Conservation (phyloP, 2,329 filamentous ascomycete species). For the Pseudogymnoascus sp. region DNA sequence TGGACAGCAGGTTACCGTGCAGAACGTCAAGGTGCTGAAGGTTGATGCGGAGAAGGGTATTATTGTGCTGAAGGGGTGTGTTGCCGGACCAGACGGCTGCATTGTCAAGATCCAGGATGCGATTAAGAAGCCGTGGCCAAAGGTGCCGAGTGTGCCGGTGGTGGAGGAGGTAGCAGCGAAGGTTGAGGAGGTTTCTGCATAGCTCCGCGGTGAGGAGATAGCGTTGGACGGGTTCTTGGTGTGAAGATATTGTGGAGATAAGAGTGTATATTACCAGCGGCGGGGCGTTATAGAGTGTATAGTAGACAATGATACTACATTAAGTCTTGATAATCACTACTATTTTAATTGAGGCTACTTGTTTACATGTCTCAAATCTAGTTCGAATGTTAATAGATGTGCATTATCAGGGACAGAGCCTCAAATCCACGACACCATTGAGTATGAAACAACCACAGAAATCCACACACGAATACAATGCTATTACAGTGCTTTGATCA, state of each 20-base stretch:
- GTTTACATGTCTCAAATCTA: not conserved
- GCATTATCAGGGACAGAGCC: not conserved
- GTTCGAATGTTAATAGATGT: not conserved
- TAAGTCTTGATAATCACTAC: not conserved
- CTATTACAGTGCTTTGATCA: not conserved
- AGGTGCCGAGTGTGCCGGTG: constrained; percentile 45
- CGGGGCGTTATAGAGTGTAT: constrained; percentile 10
- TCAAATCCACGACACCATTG: not conserved
- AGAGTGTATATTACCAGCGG: constrained; percentile 10
- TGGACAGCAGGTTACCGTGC: constrained; percentile 75
- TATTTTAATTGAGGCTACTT: not conserved
- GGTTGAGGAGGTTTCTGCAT: constrained; percentile 33
- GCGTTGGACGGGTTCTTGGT: not conserved
- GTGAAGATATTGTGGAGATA: constrained; percentile 8
- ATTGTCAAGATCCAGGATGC: constrained; percentile 83
- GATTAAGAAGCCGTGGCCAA: constrained; percentile 74
- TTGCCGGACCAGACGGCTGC: constrained; percentile 82
- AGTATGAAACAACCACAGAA: not conserved
- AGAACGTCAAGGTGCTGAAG: constrained; percentile 84
- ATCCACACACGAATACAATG: not conserved
- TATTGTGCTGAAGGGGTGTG: constrained; percentile 77
- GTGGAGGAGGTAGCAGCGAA: constrained; percentile 39
- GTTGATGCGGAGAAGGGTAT: constrained; percentile 82
- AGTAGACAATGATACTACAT: constrained; percentile 10
- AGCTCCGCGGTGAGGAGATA: not conserved